These are phyloP conservation scores for Lodderomyces elongisporus DNA, from an alignment of 1,139 yeast species.

Conservation along the genomic window DNA sequence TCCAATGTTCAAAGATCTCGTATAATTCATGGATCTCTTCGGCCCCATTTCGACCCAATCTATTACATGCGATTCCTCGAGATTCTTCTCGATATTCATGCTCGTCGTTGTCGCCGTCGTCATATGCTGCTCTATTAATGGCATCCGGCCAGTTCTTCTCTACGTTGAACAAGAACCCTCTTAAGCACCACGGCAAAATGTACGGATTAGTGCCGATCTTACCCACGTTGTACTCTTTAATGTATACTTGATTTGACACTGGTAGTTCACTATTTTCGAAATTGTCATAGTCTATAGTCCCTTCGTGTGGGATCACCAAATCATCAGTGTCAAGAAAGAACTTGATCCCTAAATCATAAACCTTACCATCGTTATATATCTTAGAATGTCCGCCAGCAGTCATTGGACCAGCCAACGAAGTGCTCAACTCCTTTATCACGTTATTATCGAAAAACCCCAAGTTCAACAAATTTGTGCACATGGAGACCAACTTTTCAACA, in stretches of 20 bases:
- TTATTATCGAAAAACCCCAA: slow-evolving; percentile 70
- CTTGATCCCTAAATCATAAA: slow-evolving; percentile 73
- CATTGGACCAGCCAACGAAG: slow-evolving; percentile 79
- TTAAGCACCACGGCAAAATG: slow-evolving; percentile 85
- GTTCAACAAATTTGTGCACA: slow-evolving; percentile 52
- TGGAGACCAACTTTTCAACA: slow-evolving; percentile 40
- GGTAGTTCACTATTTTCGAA: slow-evolving; percentile 19
- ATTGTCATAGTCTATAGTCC: slow-evolving; percentile 12
- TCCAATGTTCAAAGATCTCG: slow-evolving; percentile 75
- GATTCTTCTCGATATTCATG: too few species aligned
- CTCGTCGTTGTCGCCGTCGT: slow-evolving; percentile 20
- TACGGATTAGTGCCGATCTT: slow-evolving; percentile 73
- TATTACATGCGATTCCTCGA: not conserved
- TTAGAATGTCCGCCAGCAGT: slow-evolving; percentile 95
- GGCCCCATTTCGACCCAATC: slow-evolving; percentile 21
- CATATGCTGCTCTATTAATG: slow-evolving; percentile 20
- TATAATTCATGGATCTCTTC: slow-evolving; percentile 58
- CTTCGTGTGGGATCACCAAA: slow-evolving; percentile 32
- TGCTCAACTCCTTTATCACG: slow-evolving; percentile 74
- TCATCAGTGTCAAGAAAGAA: slow-evolving; percentile 75
- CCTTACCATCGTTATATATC: slow-evolving; percentile 79
- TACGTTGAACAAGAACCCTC: slow-evolving; percentile 67
- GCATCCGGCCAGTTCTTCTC: slow-evolving; percentile 52
- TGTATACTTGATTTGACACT: slow-evolving; percentile 45
- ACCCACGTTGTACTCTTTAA: slow-evolving; percentile 57